Percentiles rank a stretch among this genome's conserved stretches.
phyloP scores from a whole-genome alignment of 805 yeast species.

The Metahyphopichia silvanorum region DNA sequence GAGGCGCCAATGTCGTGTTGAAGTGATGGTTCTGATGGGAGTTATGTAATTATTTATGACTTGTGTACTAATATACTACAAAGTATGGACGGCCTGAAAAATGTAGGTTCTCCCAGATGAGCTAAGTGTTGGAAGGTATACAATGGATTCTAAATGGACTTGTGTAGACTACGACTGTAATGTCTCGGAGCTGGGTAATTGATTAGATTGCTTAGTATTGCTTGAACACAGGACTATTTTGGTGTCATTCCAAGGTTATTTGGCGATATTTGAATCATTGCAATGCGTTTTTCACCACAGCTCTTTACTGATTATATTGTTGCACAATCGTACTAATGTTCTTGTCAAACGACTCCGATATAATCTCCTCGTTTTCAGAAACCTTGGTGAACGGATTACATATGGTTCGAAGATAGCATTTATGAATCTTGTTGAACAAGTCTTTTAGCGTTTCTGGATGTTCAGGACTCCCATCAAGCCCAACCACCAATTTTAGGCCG shows the following conservation, averaged over 20 bases:
- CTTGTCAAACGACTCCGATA: constrained; percentile 31
- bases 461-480: constrained; percentile 25
- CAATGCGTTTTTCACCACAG: constrained; percentile 3
- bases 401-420: constrained; percentile 50
- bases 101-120: no score
- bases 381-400: constrained; percentile 60
- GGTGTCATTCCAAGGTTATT: no score
- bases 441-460: constrained; percentile 4
- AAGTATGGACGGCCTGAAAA: no score
- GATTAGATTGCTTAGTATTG: no score
- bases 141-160: no score
- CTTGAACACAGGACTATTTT: no score
- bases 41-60: neutral
- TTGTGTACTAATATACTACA: no score
- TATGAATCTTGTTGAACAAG: constrained; percentile 42
- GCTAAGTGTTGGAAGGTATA: no score
- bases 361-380: constrained; percentile 14
- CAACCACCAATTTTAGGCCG: constrained; percentile 64
- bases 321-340: constrained; percentile 23
- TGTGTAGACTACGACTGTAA: no score
- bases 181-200: no score
- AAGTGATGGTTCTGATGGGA: constrained; percentile 35
- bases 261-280: no score
- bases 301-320: constrained; percentile 8
- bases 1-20: constrained; percentile 85